Evolutionary conservation across 306 rosid genomes (phyloP).

Genomic region (Trifolium fragiferum): DNA sequence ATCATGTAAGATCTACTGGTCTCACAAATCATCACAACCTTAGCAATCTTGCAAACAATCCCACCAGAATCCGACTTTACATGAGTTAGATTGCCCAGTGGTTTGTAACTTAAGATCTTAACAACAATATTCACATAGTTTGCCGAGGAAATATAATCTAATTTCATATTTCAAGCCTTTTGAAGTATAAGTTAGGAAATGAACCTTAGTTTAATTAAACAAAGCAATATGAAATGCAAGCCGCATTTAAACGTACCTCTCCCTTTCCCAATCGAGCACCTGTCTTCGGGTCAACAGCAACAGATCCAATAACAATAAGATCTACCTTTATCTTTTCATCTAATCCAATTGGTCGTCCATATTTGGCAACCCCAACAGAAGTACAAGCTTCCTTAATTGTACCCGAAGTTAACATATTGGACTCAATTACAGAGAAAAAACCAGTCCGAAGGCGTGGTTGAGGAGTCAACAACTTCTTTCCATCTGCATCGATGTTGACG

Average conservation of each 20-base stretch:
- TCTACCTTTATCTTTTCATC: conserved; percentile 85
- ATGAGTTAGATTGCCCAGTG: too few relatives aligned
- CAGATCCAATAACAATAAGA: conserved; percentile 86
- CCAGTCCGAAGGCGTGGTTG: conserved; percentile 91
- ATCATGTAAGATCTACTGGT: too few relatives aligned
- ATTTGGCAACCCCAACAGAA: conserved; percentile 83
- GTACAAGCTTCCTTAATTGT: conserved; percentile 76
- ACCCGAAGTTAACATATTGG: conserved; percentile 51
- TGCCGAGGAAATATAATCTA: conserved; percentile 16
- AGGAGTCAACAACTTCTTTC: conserved; percentile 84
- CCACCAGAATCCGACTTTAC: too few relatives aligned
- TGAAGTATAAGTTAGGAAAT: conserved; percentile 5
- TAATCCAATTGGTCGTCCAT: conserved; percentile 80
- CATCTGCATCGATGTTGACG: conserved; percentile 51
- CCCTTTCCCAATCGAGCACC: conserved; percentile 98
- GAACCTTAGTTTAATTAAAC: conserved; percentile 10
- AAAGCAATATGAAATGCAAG: conserved; percentile 1
- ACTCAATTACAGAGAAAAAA: conserved; percentile 79
- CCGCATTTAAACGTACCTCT: conserved; percentile 60
- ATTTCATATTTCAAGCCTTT: conserved; percentile 4
- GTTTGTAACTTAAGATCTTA: too few relatives aligned
- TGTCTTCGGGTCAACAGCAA: conserved; percentile 85
- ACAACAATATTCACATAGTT: neutral
- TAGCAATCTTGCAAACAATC: too few relatives aligned
- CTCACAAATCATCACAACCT: too few relatives aligned